These are phyloP conservation scores for Phytophthora pini DNA, from an alignment of 352 stramenopile genomes.

Conservation along the genomic window DNA sequence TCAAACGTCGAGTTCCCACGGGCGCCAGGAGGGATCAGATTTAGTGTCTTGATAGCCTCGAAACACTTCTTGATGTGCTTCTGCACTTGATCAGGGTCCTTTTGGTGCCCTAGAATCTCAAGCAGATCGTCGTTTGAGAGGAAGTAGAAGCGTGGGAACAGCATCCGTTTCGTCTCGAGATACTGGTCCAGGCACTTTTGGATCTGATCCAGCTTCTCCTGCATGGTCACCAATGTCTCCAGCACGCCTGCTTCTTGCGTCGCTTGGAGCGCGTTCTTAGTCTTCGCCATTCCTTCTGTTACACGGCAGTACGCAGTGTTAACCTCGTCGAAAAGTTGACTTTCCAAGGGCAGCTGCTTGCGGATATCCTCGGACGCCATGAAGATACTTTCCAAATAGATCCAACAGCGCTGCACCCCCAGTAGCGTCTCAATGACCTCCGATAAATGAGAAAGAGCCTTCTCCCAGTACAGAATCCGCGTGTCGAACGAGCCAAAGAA, in stretches of 20 bases:
- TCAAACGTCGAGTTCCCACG: slow-evolving; percentile 89
- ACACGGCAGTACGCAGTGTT: slow-evolving; percentile 80
- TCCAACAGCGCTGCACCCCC: slow-evolving; percentile 94
- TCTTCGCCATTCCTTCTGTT: slow-evolving; percentile 79
- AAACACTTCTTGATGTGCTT: slow-evolving; percentile 95
- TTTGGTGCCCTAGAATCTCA: slow-evolving; percentile 88
- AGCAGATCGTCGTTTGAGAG: slow-evolving; percentile 90
- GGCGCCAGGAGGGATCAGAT: slow-evolving; percentile 65
- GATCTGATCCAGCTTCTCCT: slow-evolving; percentile 89
- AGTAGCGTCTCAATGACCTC: slow-evolving; percentile 92
- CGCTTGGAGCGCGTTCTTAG: slow-evolving; percentile 76
- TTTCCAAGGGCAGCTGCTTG: slow-evolving; percentile 92
- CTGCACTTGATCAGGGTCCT: slow-evolving; percentile 89
- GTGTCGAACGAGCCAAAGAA: slow-evolving; percentile 93
- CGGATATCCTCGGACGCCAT: slow-evolving; percentile 95
- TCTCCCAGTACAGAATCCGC: slow-evolving; percentile 91
- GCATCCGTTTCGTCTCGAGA: slow-evolving; percentile 87
- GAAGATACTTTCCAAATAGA: slow-evolving; percentile 96
- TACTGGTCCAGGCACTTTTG: slow-evolving; percentile 91
- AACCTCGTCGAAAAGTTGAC: slow-evolving; percentile 87
- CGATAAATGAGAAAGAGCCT: slow-evolving; percentile 81
- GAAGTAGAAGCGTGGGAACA: slow-evolving; percentile 91
- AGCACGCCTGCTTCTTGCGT: slow-evolving; percentile 70
- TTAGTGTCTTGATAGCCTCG: slow-evolving; percentile 88
- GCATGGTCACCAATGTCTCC: slow-evolving; percentile 77